These are phyloP conservation scores for Scheffersomyces lignicola DNA, from an alignment of 1,139 yeast species.

Conservation along the genomic window DNA sequence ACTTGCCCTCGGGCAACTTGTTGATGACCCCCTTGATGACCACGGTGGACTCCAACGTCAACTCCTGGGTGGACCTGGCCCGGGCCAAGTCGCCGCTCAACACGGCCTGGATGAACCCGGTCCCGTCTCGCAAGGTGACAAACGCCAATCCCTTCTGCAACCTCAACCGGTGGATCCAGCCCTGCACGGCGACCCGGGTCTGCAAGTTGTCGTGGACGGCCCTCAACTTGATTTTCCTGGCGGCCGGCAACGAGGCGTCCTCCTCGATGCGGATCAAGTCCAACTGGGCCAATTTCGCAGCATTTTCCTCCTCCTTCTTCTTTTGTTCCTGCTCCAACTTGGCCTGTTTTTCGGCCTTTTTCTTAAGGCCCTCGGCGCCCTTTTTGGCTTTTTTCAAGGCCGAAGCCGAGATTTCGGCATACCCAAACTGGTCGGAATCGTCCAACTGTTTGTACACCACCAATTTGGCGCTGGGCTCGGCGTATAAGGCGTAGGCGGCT, in stretches of 20 bases:
- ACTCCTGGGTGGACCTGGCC: constrained; percentile 78
- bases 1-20: constrained; percentile 91
- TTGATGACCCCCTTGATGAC: constrained; percentile 76
- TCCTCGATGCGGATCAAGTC: constrained; percentile 69
- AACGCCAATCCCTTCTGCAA: constrained; percentile 90
- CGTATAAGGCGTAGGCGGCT: constrained; percentile 78
- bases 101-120: constrained; percentile 87
- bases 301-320: constrained; percentile 63
- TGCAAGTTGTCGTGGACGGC: constrained; percentile 52
- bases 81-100: constrained; percentile 88
- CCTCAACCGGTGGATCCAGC: constrained; percentile 97
- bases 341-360: constrained; percentile 82
- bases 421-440: constrained; percentile 55
- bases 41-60: constrained; percentile 87
- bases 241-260: constrained; percentile 70
- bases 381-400: constrained; percentile 96
- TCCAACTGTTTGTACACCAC: constrained; percentile 65
- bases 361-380: constrained; percentile 89
- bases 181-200: constrained; percentile 72
- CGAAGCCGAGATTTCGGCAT: constrained; percentile 81
- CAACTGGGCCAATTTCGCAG: constrained; percentile 73
- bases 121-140: constrained; percentile 91
- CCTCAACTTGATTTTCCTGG: constrained; percentile 66
- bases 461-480: constrained; percentile 58
- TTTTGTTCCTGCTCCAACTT: constrained; percentile 62